A percentile compares a stretch with the other conserved stretches of the same genome.
Conservation (phyloP, 2,329 filamentous ascomycete species). For the Scedosporium boydii region DNA sequence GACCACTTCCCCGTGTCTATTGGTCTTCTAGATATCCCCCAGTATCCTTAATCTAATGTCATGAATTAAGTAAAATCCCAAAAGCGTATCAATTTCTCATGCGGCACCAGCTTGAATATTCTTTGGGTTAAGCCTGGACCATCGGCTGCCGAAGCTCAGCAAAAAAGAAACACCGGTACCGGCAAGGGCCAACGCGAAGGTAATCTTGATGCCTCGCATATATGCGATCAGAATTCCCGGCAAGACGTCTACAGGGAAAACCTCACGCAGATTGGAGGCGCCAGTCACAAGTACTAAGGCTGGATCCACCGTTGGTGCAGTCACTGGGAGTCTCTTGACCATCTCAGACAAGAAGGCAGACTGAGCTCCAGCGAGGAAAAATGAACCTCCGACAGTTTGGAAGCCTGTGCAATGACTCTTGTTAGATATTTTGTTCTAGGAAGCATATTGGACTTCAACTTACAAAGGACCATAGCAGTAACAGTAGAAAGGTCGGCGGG, state of each 20-base stretch:
- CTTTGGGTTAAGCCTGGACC: constrained; percentile 23
- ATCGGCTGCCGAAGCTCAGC: constrained; percentile 23
- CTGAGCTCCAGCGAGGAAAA: constrained; percentile 31
- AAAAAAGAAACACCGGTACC: constrained; percentile 31
- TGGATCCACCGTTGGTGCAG: background rate
- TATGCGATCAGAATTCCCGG: constrained; percentile 49
- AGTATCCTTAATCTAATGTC: no score
- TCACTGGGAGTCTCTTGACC: background rate
- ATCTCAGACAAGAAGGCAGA: background rate
- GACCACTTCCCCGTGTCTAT: no score
- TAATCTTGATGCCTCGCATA: constrained; percentile 53
- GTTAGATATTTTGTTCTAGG: background rate
- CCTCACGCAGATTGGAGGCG: constrained; percentile 45
- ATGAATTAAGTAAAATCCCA: no score
- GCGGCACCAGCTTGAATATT: no score
- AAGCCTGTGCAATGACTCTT: background rate
- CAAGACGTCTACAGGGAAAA: constrained; percentile 31
- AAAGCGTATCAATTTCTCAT: no score
- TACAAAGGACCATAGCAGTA: constrained; percentile 32
- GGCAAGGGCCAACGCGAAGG: constrained; percentile 46
- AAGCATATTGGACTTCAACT: background rate
- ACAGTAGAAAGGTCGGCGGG: constrained; percentile 31
- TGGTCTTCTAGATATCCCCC: no score
- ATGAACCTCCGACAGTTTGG: constrained; percentile 28
- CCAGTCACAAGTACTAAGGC: constrained; percentile 27